These are phyloP conservation scores for Pugionium dolabratum DNA, from an alignment of 345 rosid genomes.

Conservation along the genomic window DNA sequence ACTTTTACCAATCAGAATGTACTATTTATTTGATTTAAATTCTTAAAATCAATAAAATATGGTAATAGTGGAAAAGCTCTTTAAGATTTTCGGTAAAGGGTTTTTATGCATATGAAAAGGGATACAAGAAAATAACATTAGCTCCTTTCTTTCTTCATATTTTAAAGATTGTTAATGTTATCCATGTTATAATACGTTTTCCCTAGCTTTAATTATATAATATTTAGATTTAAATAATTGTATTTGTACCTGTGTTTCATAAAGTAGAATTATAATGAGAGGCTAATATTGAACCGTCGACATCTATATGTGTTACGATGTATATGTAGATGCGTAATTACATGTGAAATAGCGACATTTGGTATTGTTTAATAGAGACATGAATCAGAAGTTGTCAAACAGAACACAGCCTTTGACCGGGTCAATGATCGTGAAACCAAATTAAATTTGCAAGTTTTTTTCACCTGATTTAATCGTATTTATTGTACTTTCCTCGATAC, in stretches of 20 bases:
- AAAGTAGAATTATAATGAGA: slow-evolving; percentile 18
- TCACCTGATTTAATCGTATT: not conserved
- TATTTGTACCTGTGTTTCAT: not conserved
- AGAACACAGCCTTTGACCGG: slow-evolving; percentile 29
- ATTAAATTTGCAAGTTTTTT: slow-evolving; percentile 1
- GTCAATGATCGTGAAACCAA: slow-evolving; percentile 31
- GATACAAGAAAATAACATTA: not conserved
- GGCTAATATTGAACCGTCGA: slow-evolving; percentile 6
- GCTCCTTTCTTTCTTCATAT: not conserved
- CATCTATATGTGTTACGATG: not conserved
- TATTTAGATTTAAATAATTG: not conserved
- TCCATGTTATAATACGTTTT: not conserved
- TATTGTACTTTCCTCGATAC: slow-evolving; percentile 6
- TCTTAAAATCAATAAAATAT: not conserved
- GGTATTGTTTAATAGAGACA: slow-evolving; percentile 29
- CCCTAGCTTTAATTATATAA: not conserved
- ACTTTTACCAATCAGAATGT: not conserved
- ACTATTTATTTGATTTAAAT: not conserved
- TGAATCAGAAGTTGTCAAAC: slow-evolving; percentile 32
- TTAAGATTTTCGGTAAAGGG: slow-evolving; percentile 14
- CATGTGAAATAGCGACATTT: slow-evolving; percentile 23
- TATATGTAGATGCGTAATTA: slow-evolving; percentile 27
- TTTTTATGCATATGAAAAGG: slow-evolving; percentile 16
- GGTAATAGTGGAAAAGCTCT: not conserved
- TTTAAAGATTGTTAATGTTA: not conserved